Evolutionary conservation across 257 asterid genomes (phyloP), one percentile per base, ranked within the genome.

Genomic region (Solanum virginianum): DNA sequence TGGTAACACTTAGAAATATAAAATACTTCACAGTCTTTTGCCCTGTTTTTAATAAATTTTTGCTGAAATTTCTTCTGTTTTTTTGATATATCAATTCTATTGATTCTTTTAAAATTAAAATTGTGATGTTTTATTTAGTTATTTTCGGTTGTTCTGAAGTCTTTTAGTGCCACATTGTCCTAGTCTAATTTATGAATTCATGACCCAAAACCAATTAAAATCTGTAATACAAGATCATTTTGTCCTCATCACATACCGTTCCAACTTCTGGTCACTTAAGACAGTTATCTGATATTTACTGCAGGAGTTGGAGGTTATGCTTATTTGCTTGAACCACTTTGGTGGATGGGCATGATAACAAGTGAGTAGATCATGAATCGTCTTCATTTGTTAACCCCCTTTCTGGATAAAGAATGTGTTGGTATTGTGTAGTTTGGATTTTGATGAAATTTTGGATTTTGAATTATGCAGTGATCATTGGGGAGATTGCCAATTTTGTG

Each of bases 401-500:
- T 83, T 47, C 17, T 5, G 49, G 24, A 59, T 14, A 20, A 22
- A 62, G 36, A 56, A 72, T 80, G 17, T 13, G 75, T 56, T 60
- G 51, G 53, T 20, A 39, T 49, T 66, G 66, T 75, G 49, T 55
- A n/a, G 84, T 77, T 85, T 45, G 36, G 22, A 39, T 22, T 20
- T 55, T 36, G 24, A 51, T 20, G 32, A 63, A 24, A 17, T 5
- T 49, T 74, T 57, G 6, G 24, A 16, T 56, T 57, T 57, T 74
- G 82, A 77, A 65, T 65, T 86, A 85, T 83, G 56, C 91, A 93
- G 97, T 93, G 97, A 69, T 92, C 71, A n/a, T 88, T 83, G 95
- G 95, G 81, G 94, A 92, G 86, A 90, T 93, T 32, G 94, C 95
- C 79, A 93, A 92, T 89, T 93, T 93, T 80, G 88, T 93, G 36